These are phyloP conservation scores for Claviceps africana DNA, from an alignment of 2,329 filamentous ascomycete genomes.

Conservation along the genomic window DNA sequence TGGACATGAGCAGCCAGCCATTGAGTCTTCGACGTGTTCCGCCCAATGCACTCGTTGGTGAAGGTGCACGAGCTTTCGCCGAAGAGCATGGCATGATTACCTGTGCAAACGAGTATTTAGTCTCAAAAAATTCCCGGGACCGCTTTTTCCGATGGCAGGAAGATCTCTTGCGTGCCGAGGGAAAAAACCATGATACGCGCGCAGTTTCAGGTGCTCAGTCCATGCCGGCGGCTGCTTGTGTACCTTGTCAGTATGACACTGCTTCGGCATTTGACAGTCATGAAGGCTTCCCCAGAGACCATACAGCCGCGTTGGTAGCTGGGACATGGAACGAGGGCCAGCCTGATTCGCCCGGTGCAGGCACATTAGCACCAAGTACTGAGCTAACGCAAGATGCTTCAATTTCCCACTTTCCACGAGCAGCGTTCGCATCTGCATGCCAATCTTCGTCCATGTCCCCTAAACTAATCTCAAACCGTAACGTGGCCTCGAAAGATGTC, in stretches of 20 bases:
- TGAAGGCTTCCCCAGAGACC: conserved; percentile 25
- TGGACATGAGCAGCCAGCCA: conserved; percentile 61
- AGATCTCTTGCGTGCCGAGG: conserved; percentile 53
- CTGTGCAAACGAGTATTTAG: conserved; percentile 58
- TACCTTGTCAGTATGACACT: conserved; percentile 21
- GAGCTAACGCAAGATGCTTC: conserved; percentile 8
- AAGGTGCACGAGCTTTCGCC: conserved; percentile 79
- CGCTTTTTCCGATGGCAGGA: conserved; percentile 67
- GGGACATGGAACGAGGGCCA: conserved; percentile 52
- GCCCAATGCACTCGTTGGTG: conserved; percentile 77
- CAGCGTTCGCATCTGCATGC: not conserved
- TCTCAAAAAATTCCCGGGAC: conserved; percentile 67
- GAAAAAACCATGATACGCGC: conserved; percentile 21
- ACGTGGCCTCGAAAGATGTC: not conserved
- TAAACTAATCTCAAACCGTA: not conserved
- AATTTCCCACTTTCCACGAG: conserved; percentile 2
- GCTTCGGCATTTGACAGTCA: conserved; percentile 14
- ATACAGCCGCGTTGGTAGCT: conserved; percentile 38
- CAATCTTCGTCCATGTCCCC: not conserved
- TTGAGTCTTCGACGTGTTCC: conserved; percentile 81
- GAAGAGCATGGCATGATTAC: conserved; percentile 60
- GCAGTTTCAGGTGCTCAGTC: conserved; percentile 7
- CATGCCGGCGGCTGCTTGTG: conserved; percentile 8
- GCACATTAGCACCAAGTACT: conserved; percentile 14
- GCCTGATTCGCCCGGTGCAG: conserved; percentile 37